Evolutionary conservation across 1,284 basidiomycete species (phyloP), one percentile per base, ranked within the genome.

Genomic region (Rhodotorula sp.): DNA sequence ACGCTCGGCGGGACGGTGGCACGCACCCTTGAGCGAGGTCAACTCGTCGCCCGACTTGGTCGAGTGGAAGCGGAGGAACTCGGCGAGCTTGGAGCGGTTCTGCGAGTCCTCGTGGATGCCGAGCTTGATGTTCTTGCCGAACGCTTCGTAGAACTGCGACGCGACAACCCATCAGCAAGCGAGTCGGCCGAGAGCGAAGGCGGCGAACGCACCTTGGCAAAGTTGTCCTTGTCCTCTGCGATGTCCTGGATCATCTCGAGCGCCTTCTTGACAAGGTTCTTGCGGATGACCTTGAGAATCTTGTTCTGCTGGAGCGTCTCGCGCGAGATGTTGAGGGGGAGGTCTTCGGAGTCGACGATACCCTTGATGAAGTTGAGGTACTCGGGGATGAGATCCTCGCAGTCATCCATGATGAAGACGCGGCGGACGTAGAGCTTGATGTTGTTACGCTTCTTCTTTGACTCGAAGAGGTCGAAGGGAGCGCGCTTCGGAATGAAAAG

Each of bases 361-460:
- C 91, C 80, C 88, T 97, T 97, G 84, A 98, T 89, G 81, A 99
- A 99, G 88, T 98, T 99, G 83, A 99, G 92, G 87, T 99, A 99
- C 83, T 99, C 96, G 79, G 96, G 96, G 80, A 99, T 98, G 81
- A 99, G 85, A 80, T 99, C 96, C 85, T 99, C 96, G 82, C 94
- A 98, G 84, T 99, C 95, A 84, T 99, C 95, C 91, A 96, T 97
- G 87, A 99, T 99, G 86, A 99, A 99, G 79, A 99, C 95, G 70
- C 96, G 93, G 85, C 96, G 94, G 78, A 99, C 96, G 82, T 99
- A 99, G 82, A 99, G 93, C 86, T 99, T 99, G 87, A 99, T 98
- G 90, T 98, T 99, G 88, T 98, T 98, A 80, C 95, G 92, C 89
- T 99, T 99, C 91, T 99, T 99, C 91, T 99, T 99, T 77, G 91